A percentile compares a stretch with the other conserved stretches of the same genome.
Evolutionary conservation across 176 grass and related monocot genomes (phyloP).

Genomic region (Oryza meyeriana): DNA sequence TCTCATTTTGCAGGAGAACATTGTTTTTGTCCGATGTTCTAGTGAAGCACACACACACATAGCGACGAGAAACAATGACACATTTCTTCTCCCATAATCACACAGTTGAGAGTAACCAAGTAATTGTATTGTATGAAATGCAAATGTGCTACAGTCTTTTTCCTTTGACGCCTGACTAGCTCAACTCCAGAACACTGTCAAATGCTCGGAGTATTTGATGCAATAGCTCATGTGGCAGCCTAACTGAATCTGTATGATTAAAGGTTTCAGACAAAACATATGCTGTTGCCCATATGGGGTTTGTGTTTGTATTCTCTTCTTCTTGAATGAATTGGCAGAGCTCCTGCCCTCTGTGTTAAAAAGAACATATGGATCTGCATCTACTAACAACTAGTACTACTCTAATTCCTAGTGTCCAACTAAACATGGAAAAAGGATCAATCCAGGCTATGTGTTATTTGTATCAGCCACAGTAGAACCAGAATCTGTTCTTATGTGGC

Average conservation of each 20-base stretch:
- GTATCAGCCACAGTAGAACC: not conserved
- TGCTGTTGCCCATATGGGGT: too few species aligned
- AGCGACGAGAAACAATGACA: not conserved
- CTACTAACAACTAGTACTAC: not conserved
- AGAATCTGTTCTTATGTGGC: not conserved
- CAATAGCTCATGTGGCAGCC: not conserved
- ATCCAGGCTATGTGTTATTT: not conserved
- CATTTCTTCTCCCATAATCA: not conserved
- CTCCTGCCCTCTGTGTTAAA: too few species aligned
- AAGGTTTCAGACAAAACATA: not conserved
- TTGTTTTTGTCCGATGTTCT: not conserved
- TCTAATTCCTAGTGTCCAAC: not conserved
- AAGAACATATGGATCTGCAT: not conserved
- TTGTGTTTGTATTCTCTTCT: too few species aligned
- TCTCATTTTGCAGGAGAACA: not conserved
- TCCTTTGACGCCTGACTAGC: not conserved
- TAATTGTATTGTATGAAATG: not conserved
- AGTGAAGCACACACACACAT: not conserved
- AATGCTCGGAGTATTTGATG: not conserved
- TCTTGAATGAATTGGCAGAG: too few species aligned
- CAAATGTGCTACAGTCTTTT: not conserved
- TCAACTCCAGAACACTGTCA: not conserved
- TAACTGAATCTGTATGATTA: not conserved
- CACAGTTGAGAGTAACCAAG: not conserved
- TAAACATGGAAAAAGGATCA: not conserved